Base-by-base conservation (phyloP, 2,329 filamentous ascomycete species). In the Diaporthe nobilis region DNA sequence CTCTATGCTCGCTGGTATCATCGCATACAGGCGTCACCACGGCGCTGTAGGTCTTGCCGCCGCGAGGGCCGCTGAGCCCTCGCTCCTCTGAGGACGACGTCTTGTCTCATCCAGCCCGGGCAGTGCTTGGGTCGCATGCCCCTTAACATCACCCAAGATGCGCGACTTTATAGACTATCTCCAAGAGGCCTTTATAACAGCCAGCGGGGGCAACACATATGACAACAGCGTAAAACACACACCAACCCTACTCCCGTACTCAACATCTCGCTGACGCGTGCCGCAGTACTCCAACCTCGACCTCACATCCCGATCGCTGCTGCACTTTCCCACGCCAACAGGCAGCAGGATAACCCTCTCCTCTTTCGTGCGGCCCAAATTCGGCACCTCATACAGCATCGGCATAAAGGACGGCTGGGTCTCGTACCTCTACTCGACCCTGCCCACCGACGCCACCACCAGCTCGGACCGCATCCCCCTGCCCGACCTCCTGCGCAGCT, bases 371-470 rank as follows among this genome's bases (percentile, higher is more conserved):
- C 96, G 96, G 25, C 93, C 95, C 12, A 95, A 98, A 84, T 98
- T 98, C 81, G 96, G 96, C 34, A 98, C 96, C 22, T 96, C 95
- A 51, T 99, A 99, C 85, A 97, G 93, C 57, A 90, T 97, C 22
- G 97, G 96, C 76, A 90, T 98, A 49, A 96, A 99, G 71, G 96
- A 98, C 86, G 97, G 97, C 83, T 98, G 95, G n/a, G 91, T 99
- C 75, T 98, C 96, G 20, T 99, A 98, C 85, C 91, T 99, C 72
- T 98, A 98, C 87, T 97, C 95, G 67, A 98, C 95, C 3, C 89
- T 97, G 17, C 89, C 98, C 74, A 86, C 88, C 53, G 88, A 92
- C 71, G 86, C 90, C 86, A 84, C 88, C 15, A 91, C 89, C 15
- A 90, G 92, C 84, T 98, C 95, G 80, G 92, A 93, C 65, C 87